Evolutionary conservation across 768 basidiomycete genomes (phyloP).

Genomic region (Hygrophorus russula): DNA sequence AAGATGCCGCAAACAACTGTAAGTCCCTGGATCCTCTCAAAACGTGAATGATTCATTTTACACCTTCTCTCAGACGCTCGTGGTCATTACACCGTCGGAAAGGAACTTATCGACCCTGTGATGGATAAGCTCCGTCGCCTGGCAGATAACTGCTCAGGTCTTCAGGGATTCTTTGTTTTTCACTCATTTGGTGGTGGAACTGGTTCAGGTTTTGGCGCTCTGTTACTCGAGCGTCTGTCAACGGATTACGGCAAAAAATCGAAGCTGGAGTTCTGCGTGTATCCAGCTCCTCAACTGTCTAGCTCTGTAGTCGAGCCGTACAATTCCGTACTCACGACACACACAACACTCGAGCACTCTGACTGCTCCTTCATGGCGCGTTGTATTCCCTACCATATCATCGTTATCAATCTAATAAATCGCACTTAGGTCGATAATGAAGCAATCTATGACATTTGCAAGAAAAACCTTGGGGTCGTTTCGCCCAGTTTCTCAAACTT

Average conservation of each 20-base stretch:
- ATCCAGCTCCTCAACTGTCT: constrained; percentile 86
- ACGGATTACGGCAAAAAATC: constrained; percentile 99
- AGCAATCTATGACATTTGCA: constrained; percentile 99
- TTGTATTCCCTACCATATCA: constrained; percentile 2
- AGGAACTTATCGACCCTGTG: constrained; percentile 92
- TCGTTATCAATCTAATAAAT: constrained; percentile 1
- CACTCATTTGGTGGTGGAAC: constrained; percentile 99
- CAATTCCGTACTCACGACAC: constrained; percentile 93
- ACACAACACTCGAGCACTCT: constrained; percentile 96
- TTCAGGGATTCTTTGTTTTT: constrained; percentile 99
- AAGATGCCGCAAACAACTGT: constrained; percentile 99
- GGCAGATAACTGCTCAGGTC: constrained; percentile 91
- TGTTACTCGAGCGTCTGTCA: constrained; percentile 90
- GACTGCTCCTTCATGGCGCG: constrained; percentile 98
- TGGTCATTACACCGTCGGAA: constrained; percentile 97
- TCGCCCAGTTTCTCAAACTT: constrained; percentile 89
- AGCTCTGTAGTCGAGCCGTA: constrained; percentile 98
- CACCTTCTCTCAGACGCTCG: constrained; percentile 62
- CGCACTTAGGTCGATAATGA: constrained; percentile 83
- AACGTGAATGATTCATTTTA: constrained; percentile 7
- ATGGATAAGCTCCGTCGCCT: constrained; percentile 93
- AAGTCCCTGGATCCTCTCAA: constrained; percentile 16
- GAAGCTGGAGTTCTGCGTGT: constrained; percentile 96
- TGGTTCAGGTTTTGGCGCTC: constrained; percentile 95
- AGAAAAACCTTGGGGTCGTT: constrained; percentile 78